These are phyloP conservation scores for Wickerhamomyces bisporus DNA, from an alignment of 805 yeast genomes.

Conservation along the genomic window DNA sequence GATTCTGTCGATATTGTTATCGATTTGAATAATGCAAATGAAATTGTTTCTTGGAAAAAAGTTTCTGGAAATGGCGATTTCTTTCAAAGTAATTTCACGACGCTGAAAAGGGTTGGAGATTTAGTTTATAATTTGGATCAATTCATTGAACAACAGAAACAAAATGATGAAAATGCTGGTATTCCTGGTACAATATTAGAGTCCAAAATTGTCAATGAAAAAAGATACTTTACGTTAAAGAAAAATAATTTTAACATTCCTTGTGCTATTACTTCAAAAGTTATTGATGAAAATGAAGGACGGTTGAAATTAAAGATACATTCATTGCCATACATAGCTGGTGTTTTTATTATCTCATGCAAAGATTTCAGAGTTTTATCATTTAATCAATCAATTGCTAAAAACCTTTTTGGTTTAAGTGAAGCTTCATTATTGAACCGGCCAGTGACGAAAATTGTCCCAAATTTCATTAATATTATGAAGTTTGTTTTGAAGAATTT, in stretches of 20 bases:
- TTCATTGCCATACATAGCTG: slow-evolving; percentile 82
- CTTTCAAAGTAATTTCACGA: slow-evolving; percentile 12
- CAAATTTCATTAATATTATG: slow-evolving; percentile 46
- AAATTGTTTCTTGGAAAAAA: slow-evolving; percentile 18
- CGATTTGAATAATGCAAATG: slow-evolving; percentile 15
- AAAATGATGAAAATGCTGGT: slow-evolving; percentile 7
- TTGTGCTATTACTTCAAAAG: slow-evolving; percentile 66
- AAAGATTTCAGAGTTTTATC: slow-evolving; percentile 47
- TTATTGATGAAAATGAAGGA: slow-evolving; percentile 42
- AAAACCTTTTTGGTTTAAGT: slow-evolving; percentile 70
- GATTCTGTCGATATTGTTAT: slow-evolving; percentile 57
- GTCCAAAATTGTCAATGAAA: slow-evolving; percentile 43
- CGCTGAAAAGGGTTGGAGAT: slow-evolving; percentile 15
- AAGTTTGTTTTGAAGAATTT: slow-evolving; percentile 28
- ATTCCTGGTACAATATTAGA: slow-evolving; percentile 26
- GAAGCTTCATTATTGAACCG: slow-evolving; percentile 38
- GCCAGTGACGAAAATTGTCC: slow-evolving; percentile 54
- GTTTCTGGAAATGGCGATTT: slow-evolving; percentile 17
- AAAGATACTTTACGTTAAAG: slow-evolving; percentile 59
- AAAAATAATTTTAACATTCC: slow-evolving; percentile 50
- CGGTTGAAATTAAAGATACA: slow-evolving; percentile 59
- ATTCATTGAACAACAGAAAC: slow-evolving; percentile 7
- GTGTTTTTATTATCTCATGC: slow-evolving; percentile 63
- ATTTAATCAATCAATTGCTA: slow-evolving; percentile 72
- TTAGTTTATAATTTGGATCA: slow-evolving; percentile 25